Evolutionary conservation across 768 basidiomycete species (phyloP), one percentile per base, ranked within the genome.

Genomic region (Neoboletus magnificus): DNA sequence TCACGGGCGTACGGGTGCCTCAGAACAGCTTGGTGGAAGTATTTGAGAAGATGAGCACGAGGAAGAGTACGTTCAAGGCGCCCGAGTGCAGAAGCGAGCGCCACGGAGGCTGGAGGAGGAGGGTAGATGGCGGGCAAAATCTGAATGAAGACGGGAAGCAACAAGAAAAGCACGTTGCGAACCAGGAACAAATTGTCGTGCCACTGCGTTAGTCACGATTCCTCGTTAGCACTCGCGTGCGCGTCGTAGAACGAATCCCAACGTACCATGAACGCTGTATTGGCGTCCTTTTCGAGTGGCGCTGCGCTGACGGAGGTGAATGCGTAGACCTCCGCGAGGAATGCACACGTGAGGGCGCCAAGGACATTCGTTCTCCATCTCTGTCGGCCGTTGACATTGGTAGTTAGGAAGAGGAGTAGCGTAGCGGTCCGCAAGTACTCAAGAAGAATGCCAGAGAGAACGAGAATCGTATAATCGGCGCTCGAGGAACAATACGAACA

Each of bases 401-500:
- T 67, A 4, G 82, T 83, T 10, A 83, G 58, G 12, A 78, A 50
- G 51, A 75, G 54, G 3, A 86, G 67, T 25, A 87, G 69, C 1
- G 76, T 75, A 16, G 78, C 76, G 52, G 83, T 81, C 22, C 79
- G 78, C 55, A 88, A 69, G 61, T 89, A 90, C 35, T 81, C 77
- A 11, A 86, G 73, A 22, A 85, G 66, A 20, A 81, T 74, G 8
- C 73, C 70, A 1, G 86, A 81, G 25, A 87, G 64, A 8, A 81
- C 77, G 65, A 80, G 85, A 13, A 87, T 67, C 10, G 77, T 77
- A 65, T 80, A 89, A 54, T 90, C 87, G 27, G 78, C 67, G 48
- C 76, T 76, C 15, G 83, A 80, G 22, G 76, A 77, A 68, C 89
- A 91, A 65, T 85, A 82, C n/a, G 76, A 76, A 70, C 89, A 91